Conservation (phyloP, 1,284 basidiomycete genomes). For the Ceratobasidium sp. region DNA sequence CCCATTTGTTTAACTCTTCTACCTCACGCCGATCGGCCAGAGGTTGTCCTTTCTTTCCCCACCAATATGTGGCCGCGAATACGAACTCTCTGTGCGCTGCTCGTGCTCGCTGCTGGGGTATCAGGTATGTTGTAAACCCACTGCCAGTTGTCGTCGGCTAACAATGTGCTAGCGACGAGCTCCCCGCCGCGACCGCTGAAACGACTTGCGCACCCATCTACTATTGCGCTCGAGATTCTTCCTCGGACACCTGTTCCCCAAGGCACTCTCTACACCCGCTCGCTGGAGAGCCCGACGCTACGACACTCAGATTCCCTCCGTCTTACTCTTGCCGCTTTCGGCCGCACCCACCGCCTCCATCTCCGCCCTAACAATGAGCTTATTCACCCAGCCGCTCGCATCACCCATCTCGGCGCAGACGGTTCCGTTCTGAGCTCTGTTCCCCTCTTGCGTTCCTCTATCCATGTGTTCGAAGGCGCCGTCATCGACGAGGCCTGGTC, state of each 20-base stretch:
- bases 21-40: slow-evolving; percentile 11
- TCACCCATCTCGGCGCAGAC: slow-evolving; percentile 68
- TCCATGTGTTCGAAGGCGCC: slow-evolving; percentile 58
- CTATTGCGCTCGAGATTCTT: slow-evolving; percentile 73
- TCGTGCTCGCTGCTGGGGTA: slow-evolving; percentile 2
- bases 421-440: slow-evolving; percentile 62
- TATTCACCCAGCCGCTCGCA: slow-evolving; percentile 79
- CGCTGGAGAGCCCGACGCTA: slow-evolving; percentile 61
- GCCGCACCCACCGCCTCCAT: slow-evolving; percentile 74
- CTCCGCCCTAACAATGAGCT: slow-evolving; percentile 81
- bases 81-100: slow-evolving; percentile 13
- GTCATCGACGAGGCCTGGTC: slow-evolving; percentile 65
- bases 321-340: slow-evolving; percentile 73
- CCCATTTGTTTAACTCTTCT: slow-evolving; percentile 27
- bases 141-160: neutral
- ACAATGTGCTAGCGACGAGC: slow-evolving; percentile 63
- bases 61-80: slow-evolving; percentile 5
- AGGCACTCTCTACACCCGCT: slow-evolving; percentile 53
- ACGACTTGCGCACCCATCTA: slow-evolving; percentile 70
- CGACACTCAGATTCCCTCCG: slow-evolving; percentile 75
- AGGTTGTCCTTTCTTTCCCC: slow-evolving; percentile 14
- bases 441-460: slow-evolving; percentile 59
- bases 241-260: slow-evolving; percentile 62
- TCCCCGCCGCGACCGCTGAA: slow-evolving; percentile 68
- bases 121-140: neutral